Conservation (phyloP, 164 flowering plant genomes). For the Annona squamosa region DNA sequence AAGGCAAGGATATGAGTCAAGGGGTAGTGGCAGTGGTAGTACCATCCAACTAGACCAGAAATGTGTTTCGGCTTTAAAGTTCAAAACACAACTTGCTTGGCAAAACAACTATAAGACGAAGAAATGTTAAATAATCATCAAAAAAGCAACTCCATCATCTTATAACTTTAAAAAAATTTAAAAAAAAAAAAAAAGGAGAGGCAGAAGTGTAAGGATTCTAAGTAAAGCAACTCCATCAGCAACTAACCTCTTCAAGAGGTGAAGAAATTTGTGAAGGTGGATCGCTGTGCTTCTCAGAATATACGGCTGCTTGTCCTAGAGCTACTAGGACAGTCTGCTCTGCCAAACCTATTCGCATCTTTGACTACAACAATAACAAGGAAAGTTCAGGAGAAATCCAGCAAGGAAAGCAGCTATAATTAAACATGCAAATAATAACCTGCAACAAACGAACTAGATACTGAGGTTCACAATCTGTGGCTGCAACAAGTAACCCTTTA, state of each 20-base stretch:
- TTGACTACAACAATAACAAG: constrained; percentile 45
- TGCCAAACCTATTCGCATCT: constrained; percentile 84
- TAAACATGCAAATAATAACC: constrained; percentile 33
- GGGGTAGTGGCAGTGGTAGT: no score
- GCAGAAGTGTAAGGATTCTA: no score
- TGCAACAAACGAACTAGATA: constrained; percentile 86
- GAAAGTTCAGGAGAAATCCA: constrained; percentile 6
- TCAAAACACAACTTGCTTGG: no score
- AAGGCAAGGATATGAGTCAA: no score
- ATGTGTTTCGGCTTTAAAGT: no score
- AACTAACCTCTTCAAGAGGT: constrained; percentile 78
- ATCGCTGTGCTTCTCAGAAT: constrained; percentile 49
- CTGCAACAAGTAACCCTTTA: constrained; percentile 86
- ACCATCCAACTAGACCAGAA: no score
- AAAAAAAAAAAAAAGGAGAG: no score
- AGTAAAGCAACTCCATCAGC: background rate
- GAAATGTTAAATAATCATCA: background rate
- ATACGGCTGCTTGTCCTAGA: constrained; percentile 84
- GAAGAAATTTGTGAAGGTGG: constrained; percentile 55
- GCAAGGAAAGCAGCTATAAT: background rate
- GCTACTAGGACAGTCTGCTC: constrained; percentile 91
- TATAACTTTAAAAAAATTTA: no score
- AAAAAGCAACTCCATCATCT: background rate
- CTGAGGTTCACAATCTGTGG: constrained; percentile 91
- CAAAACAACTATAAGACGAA: no score